These are phyloP conservation scores for Pichia sp. DNA, from an alignment of 1,139 yeast genomes.

Conservation along the genomic window DNA sequence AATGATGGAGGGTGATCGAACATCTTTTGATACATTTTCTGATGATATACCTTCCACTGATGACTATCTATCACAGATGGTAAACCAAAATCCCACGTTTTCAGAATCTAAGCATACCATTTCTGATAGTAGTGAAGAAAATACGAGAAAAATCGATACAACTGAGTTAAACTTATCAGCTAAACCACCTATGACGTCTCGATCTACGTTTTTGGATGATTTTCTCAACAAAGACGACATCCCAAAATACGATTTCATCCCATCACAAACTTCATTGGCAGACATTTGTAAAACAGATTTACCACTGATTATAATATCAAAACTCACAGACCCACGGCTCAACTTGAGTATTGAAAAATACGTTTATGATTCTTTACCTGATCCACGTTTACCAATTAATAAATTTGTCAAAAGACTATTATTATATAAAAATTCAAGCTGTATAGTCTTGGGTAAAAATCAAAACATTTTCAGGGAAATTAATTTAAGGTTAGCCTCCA, in stretches of 20 bases:
- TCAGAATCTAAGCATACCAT: neutral
- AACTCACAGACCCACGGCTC: constrained; percentile 51
- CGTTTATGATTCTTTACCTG: constrained; percentile 59
- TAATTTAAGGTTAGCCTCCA: constrained; percentile 50
- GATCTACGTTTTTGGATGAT: neutral
- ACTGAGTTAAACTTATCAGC: constrained; percentile 67
- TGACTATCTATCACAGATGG: constrained; percentile 1
- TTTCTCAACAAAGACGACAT: constrained; percentile 9
- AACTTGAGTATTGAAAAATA: constrained; percentile 82
- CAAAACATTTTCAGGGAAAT: constrained; percentile 93
- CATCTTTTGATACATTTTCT: neutral
- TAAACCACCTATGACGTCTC: neutral
- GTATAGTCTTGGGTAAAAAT: constrained; percentile 92
- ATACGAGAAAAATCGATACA: constrained; percentile 58
- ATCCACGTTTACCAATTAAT: constrained; percentile 17
- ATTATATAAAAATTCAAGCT: constrained; percentile 70
- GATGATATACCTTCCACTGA: constrained; percentile 2
- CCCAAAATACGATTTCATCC: constrained; percentile 3
- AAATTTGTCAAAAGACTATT: constrained; percentile 42
- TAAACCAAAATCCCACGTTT: neutral
- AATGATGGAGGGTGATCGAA: constrained; percentile 9
- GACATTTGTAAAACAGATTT: constrained; percentile 23
- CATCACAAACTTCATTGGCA: constrained; percentile 17
- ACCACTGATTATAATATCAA: constrained; percentile 33
- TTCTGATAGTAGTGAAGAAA: constrained; percentile 22